Conservation (phyloP, 441 rosid species). For the Bocquillonia castaneifolia region DNA sequence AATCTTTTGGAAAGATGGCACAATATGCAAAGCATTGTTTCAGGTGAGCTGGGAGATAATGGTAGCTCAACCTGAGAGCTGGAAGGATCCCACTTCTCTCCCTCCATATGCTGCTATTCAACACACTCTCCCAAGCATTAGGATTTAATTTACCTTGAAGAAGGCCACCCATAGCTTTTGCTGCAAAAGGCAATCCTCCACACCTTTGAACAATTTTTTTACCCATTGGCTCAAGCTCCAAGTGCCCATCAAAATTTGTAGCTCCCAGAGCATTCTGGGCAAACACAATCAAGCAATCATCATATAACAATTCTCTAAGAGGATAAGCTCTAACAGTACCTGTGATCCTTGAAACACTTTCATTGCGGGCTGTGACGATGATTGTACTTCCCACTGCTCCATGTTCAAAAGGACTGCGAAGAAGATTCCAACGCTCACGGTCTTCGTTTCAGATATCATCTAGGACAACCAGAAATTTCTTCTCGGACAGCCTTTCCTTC, state of each 20-base stretch:
- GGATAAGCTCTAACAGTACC: not conserved
- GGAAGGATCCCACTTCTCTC: not conserved
- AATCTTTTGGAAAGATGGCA: not conserved
- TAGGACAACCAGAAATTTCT: too few relatives aligned
- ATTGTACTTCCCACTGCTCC: not conserved
- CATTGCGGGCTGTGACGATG: not conserved
- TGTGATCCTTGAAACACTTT: not conserved
- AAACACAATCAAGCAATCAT: not conserved
- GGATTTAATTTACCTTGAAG: not conserved
- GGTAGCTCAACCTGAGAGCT: not conserved
- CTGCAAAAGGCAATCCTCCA: not conserved
- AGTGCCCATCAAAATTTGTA: too few relatives aligned
- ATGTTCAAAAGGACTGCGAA: not conserved
- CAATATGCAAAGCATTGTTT: not conserved
- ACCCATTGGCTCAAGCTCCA: not conserved
- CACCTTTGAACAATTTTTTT: not conserved
- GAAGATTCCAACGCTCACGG: not conserved
- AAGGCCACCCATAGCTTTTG: not conserved
- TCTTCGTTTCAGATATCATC: not conserved
- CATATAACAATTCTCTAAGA: not conserved
- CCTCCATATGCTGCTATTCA: not conserved
- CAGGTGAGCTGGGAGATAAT: not conserved
- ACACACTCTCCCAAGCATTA: not conserved
- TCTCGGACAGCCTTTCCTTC: too few relatives aligned
- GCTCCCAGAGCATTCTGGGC: not conserved